Evolutionary conservation across 2,329 filamentous ascomycete species (phyloP), one percentile per base, ranked within the genome.

Genomic region (Teratosphaeria destructans): DNA sequence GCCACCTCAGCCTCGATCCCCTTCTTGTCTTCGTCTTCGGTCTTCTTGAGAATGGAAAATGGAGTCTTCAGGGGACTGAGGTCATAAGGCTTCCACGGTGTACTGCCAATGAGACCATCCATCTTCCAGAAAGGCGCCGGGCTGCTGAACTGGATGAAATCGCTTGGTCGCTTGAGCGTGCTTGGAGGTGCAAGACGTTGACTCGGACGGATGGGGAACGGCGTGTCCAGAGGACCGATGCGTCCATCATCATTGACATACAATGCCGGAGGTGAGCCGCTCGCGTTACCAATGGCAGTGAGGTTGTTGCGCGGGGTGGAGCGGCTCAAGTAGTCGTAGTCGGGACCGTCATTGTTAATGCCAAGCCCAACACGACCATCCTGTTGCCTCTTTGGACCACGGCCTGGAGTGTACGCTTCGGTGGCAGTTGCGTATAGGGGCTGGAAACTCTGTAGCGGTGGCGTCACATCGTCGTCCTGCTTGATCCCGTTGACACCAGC

Each of bases 51-150:
- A 12, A 63, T 61, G n/a, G 67, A 65, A 59, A 74, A 74, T 2
- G 72, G 72, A 2, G 71, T 73, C 65, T 74, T 74, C 54, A 74
- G 55, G 39, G 72, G 72, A 54, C 71, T 73, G n/a, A 74, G 65
- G 58, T 74, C 72, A 57, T 70, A 72, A n/a, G 72, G 70, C 55
- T 72, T 72, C 61, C 74, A 75, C 7, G 88, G 77, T 1, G 89
- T 89, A 1, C 88, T 92, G 72, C 85, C 89, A 29, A 83, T 82
- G 61, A 90, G 82, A 64, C 91, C 88, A 49, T 88, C 85, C 73
- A 89, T 94, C 72, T 89, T 91, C 90, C 90, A 95, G 73, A 95
- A 94, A 0, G 89, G 89, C 0, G 90, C 90, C 0, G 90, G 90
- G 35, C 88, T 91, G 66, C 87, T 90, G 54, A 90, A 91, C 37